A percentile compares a stretch with the other conserved stretches of the same genome.
Conservation (phyloP, 129 eudicot genomes). For the Chrysanthemum makinoi region DNA sequence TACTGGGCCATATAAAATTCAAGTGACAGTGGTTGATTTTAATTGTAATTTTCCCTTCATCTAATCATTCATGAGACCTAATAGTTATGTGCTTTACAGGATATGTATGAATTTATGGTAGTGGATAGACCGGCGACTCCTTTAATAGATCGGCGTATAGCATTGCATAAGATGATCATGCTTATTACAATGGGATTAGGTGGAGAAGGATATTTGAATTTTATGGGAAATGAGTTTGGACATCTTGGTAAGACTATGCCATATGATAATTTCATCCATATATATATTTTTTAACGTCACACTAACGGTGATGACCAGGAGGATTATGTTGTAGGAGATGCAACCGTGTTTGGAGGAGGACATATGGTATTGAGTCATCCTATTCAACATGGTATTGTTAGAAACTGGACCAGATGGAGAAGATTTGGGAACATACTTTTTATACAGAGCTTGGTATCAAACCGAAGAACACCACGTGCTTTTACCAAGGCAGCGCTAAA, state of each 20-base stretch:
- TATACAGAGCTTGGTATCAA: neutral
- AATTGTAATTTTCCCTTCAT: neutral
- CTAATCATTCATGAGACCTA: neutral
- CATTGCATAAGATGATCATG: constrained; percentile 96
- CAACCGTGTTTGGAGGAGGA: constrained; percentile 22
- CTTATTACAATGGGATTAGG: constrained; percentile 96
- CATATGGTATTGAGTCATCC: constrained; percentile 22
- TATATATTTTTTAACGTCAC: too few species aligned
- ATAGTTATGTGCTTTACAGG: constrained; percentile 51
- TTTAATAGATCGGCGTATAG: constrained; percentile 89
- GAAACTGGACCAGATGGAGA: constrained; percentile 32
- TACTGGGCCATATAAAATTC: neutral
- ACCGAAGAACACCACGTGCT: neutral
- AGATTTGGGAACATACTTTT: constrained; percentile 11
- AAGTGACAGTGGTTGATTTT: neutral
- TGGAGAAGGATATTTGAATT: constrained; percentile 96
- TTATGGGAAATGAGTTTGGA: constrained; percentile 99
- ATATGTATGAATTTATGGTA: constrained; percentile 99
- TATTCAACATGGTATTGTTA: constrained; percentile 35
- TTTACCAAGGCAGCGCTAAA: neutral
- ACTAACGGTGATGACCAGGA: constrained; percentile 6
- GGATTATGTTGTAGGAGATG: constrained; percentile 14
- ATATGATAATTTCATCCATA: neutral
- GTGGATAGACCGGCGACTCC: constrained; percentile 94
- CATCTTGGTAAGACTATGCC: constrained; percentile 73